Evolutionary conservation across 768 basidiomycete genomes (phyloP).

Genomic region (Tulasnella sp.): DNA sequence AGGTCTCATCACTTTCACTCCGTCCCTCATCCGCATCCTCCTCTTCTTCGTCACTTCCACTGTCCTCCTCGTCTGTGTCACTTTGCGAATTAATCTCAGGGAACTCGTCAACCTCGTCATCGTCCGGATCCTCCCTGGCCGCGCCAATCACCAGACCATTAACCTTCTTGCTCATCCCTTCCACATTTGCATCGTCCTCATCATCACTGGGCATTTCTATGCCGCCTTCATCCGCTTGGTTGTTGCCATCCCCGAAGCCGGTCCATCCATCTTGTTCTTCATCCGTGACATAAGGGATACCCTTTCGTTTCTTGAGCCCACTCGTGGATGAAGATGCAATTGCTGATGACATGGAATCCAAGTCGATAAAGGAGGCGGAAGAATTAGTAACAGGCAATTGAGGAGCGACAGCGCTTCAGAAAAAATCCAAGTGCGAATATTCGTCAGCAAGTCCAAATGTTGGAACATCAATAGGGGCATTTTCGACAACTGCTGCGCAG

Average conservation of each 20-base stretch:
- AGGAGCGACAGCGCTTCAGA: no score
- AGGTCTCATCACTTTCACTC: constrained; percentile 28
- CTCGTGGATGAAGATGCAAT: no score
- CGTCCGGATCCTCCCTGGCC: constrained; percentile 35
- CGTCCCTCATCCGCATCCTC: constrained; percentile 30
- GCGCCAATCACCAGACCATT: not conserved
- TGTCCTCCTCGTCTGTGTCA: constrained; percentile 23
- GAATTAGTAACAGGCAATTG: no score
- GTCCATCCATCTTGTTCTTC: not conserved
- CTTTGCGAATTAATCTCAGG: constrained; percentile 43
- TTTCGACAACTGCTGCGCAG: no score
- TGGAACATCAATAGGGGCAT: no score
- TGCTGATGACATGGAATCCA: no score
- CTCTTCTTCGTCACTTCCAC: constrained; percentile 25
- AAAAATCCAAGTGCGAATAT: no score
- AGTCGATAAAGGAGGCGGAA: no score
- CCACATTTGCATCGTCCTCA: constrained; percentile 21
- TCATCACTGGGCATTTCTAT: constrained; percentile 72
- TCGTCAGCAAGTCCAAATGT: no score
- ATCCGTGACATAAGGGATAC: not conserved
- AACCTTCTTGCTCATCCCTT: not conserved
- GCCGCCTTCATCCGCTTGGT: constrained; percentile 33
- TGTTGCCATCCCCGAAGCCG: constrained; percentile 26
- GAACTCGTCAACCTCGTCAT: constrained; percentile 58
- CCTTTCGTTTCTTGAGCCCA: no score